A percentile compares a stretch with the other conserved stretches of the same genome.
phyloP scores from a whole-genome alignment of 2,329 filamentous ascomycete genomes.

The Scytalidium sp. region DNA sequence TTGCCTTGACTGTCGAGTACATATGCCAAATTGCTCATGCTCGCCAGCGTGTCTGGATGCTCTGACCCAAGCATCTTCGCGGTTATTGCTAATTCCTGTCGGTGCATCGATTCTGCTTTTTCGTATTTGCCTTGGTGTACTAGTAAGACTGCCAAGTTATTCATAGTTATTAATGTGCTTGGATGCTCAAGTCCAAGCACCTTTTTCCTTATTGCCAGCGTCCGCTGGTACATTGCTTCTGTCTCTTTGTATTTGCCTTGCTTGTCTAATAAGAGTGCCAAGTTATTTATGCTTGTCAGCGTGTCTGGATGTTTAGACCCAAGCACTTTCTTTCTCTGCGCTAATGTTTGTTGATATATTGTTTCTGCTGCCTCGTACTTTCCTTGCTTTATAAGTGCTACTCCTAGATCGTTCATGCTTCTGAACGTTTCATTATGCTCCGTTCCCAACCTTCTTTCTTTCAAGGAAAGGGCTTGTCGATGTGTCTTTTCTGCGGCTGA shows the following conservation, averaged over 20 bases:
- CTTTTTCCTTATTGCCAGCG: background rate
- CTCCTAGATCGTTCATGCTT: background rate
- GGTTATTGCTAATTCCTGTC: background rate
- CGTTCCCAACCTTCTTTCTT: background rate
- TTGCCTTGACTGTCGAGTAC: too few species aligned
- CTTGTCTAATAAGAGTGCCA: too few species aligned
- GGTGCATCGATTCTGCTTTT: too few species aligned
- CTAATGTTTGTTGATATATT: background rate
- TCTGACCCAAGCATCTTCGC: conserved; percentile 2
- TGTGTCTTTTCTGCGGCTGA: conserved; percentile 2
- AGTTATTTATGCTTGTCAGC: conserved; percentile 3
- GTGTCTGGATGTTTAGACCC: conserved; percentile 2
- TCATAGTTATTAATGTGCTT: conserved; percentile 8
- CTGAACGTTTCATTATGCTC: background rate
- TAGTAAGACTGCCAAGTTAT: conserved; percentile 4
- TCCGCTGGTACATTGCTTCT: too few species aligned
- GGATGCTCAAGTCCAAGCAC: conserved; percentile 3
- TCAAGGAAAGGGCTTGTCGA: conserved; percentile 3
- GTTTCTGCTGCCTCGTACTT: conserved; percentile 3
- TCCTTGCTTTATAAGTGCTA: background rate
- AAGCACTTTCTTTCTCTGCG: background rate
- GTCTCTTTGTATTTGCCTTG: too few species aligned
- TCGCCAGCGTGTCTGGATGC: conserved; percentile 2
- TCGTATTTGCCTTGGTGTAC: conserved; percentile 2
- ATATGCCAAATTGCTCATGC: conserved; percentile 2